These are phyloP conservation scores for Phytopythium ostracodes DNA, from an alignment of 352 stramenopile genomes.

Conservation along the genomic window DNA sequence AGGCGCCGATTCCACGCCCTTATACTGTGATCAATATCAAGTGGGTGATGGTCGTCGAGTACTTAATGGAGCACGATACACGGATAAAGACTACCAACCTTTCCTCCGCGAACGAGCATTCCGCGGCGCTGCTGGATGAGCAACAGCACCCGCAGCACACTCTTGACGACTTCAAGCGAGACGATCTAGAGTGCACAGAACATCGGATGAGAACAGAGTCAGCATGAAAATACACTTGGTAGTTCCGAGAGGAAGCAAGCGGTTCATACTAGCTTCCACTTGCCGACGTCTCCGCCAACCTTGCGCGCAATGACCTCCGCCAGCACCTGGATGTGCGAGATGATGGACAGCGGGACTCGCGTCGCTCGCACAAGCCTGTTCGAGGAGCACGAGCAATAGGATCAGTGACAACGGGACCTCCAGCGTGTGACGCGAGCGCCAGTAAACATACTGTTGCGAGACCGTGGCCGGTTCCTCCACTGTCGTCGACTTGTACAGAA, in stretches of 20 bases:
- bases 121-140: conserved; percentile 51
- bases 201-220: too few relatives aligned
- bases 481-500: conserved; percentile 61
- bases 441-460: conserved; percentile 23
- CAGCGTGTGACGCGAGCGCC: not conserved
- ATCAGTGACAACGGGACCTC: not conserved
- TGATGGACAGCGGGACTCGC: conserved; percentile 70
- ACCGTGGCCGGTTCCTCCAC: conserved; percentile 14
- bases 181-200: conserved; percentile 43
- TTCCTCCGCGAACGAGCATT: conserved; percentile 58
- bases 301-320: conserved; percentile 73
- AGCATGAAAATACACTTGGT: not conserved
- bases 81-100: conserved; percentile 18
- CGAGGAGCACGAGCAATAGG: not conserved
- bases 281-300: conserved; percentile 57
- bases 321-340: conserved; percentile 78
- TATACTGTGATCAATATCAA: too few relatives aligned
- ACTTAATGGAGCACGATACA: not conserved
- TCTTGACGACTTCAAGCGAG: conserved; percentile 72
- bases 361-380: conserved; percentile 47
- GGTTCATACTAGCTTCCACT: conserved; percentile 62
- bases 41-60: too few relatives aligned
- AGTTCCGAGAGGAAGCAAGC: not conserved
- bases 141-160: conserved; percentile 59
- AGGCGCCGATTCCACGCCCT: conserved; percentile 43